Percentiles rank a stretch among this genome's conserved stretches.
These are phyloP conservation scores for Macrolepiota fuliginosa DNA, from an alignment of 768 basidiomycete genomes.

Conservation along the genomic window DNA sequence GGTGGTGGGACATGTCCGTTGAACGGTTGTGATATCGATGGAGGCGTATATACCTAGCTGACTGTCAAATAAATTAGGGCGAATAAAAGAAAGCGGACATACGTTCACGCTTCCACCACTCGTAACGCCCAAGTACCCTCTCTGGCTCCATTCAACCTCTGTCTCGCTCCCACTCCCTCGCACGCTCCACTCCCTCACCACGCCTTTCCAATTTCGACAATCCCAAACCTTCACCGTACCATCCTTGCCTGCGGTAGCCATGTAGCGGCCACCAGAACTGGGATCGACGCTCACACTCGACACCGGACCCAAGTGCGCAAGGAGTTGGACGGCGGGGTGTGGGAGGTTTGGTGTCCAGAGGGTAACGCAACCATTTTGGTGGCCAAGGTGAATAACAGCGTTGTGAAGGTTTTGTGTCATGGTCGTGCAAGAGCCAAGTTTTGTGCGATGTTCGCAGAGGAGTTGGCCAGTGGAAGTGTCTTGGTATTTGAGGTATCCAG, in stretches of 20 bases:
- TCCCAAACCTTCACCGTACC: conserved; percentile 96
- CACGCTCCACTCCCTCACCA: conserved; percentile 73
- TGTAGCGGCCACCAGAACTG: conserved; percentile 81
- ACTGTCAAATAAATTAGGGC: conserved; percentile 4
- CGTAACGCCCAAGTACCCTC: conserved; percentile 78
- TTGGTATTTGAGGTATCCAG: conserved; percentile 94
- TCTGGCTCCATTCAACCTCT: conserved; percentile 82
- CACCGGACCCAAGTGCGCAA: conserved; percentile 90
- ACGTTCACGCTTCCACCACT: conserved; percentile 86
- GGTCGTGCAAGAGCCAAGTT: conserved; percentile 77
- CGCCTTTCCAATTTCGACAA: conserved; percentile 91
- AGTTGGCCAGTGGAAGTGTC: conserved; percentile 93
- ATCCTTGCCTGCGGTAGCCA: conserved; percentile 88
- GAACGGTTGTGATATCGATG: conserved; percentile 59
- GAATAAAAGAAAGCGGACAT: conserved; percentile 21
- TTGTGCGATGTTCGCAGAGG: conserved; percentile 85
- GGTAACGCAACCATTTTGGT: conserved; percentile 93
- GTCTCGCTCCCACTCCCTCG: conserved; percentile 56
- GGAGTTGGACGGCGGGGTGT: conserved; percentile 86
- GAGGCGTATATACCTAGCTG: conserved; percentile 67
- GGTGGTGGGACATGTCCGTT: conserved; percentile 58
- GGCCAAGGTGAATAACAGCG: conserved; percentile 92
- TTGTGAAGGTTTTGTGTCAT: conserved; percentile 93
- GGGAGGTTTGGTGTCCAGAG: conserved; percentile 96
- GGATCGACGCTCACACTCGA: conserved; percentile 80